phyloP scores from a whole-genome alignment of 495 filamentous ascomycete genomes.

The Hypoxylon intermedium region DNA sequence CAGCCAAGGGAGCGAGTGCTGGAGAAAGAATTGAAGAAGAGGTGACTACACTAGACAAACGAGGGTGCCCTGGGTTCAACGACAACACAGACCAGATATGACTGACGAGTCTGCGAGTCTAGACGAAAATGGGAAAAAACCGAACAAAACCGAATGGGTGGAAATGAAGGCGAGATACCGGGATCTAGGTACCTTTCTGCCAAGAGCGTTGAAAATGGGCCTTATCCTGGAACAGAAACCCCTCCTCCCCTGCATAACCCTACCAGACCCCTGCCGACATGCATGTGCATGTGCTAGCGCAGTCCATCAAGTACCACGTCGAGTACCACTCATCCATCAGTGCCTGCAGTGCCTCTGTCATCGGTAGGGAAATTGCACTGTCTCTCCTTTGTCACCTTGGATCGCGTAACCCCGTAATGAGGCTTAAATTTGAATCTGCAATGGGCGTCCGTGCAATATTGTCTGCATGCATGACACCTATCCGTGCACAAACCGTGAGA shows the following conservation, averaged over 20 bases:
- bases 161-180: constrained; percentile 34
- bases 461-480: too few relatives aligned
- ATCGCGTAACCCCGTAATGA: background rate
- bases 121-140: constrained; percentile 31
- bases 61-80: constrained; percentile 3
- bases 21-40: constrained; percentile 24
- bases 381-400: constrained; percentile 25
- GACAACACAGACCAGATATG: constrained; percentile 15
- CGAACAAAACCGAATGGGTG: constrained; percentile 31
- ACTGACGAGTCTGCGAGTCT: constrained; percentile 11
- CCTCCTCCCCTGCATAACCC: constrained; percentile 30
- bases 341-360: too few relatives aligned
- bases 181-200: constrained; percentile 2
- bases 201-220: constrained; percentile 12
- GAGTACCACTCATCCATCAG: too few relatives aligned
- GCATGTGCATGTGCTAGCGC: background rate
- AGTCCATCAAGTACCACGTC: background rate
- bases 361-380: constrained; percentile 33
- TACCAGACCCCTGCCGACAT: constrained; percentile 2
- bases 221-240: constrained; percentile 16
- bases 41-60: constrained; percentile 9
- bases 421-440: too few relatives aligned
- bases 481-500: too few relatives aligned
- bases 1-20: constrained; percentile 20
- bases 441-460: too few relatives aligned